These are phyloP conservation scores for Suhomyces xylopsoci DNA, from an alignment of 805 yeast species.

Conservation along the genomic window DNA sequence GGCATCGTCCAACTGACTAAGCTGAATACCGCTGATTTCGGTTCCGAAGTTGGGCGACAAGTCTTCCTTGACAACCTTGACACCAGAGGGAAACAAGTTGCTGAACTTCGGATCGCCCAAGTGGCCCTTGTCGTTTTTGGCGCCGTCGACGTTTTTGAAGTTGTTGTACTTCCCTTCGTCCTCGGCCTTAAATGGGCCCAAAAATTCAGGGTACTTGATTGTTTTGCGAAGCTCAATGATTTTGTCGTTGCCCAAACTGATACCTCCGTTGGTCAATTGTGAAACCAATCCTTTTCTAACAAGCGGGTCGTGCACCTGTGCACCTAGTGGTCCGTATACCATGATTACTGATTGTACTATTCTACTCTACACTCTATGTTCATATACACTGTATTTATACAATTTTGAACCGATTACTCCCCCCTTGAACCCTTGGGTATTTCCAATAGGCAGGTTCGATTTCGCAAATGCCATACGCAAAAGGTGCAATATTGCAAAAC, in stretches of 20 bases:
- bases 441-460: not conserved
- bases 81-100: conserved; percentile 16
- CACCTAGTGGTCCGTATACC: conserved; percentile 8
- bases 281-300: not conserved
- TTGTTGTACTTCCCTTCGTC: conserved; percentile 19
- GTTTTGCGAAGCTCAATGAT: conserved; percentile 11
- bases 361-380: not conserved
- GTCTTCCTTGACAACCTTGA: conserved; percentile 14
- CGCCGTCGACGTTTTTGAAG: conserved; percentile 18
- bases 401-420: no score
- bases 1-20: conserved; percentile 22
- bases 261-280: conserved; percentile 1
- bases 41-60: conserved; percentile 26
- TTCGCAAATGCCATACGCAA: not conserved
- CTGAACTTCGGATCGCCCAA: conserved; percentile 21
- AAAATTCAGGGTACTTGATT: conserved; percentile 22
- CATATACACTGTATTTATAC: not conserved
- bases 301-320: conserved; percentile 8
- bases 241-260: conserved; percentile 1
- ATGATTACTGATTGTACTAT: not conserved
- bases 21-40: conserved; percentile 24
- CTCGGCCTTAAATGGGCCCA: conserved; percentile 14
- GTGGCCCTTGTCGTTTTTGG: conserved; percentile 24
- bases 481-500: not conserved
- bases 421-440: not conserved